Evolutionary conservation across 2,329 filamentous ascomycete species (phyloP), one percentile per base, ranked within the genome.

Genomic region (Xylaria sp.): DNA sequence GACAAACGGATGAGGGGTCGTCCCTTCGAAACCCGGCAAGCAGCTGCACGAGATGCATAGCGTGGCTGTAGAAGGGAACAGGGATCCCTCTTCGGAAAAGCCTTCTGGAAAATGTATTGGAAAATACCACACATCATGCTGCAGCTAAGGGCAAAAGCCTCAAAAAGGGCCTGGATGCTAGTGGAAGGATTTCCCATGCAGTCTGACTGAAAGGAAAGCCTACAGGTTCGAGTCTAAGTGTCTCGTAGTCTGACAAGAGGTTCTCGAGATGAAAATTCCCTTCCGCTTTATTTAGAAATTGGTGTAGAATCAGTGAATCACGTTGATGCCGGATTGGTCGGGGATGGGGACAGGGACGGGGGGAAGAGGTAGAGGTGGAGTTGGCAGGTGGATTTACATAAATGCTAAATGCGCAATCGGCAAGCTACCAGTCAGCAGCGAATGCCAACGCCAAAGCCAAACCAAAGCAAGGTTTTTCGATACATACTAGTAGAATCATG

Each of bases 31-130:
- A 67, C 61, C 64, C 60, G 68, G 68, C 64, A 67, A 64, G 41
- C 64, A 43, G 57, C 56, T 61, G 68, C 61, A 68, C 51, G 58
- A 43, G 64, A 64, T 68, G 68, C 64, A 70, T 63, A 54, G 25
- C 25, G 48, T 61, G 28, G 39, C 51, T 39, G 58, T 65, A 28
- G 59, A n/a, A 48, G 41, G 28, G 23, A 51, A 39, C 61, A 70
- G 56, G 68, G 68, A 55, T 64, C 28, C 7, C 20, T n/a, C n/a
- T 28, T 13, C 57, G 48, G 49, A 52, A 62, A 36, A 52, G 61
- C 54, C 57, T 70, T 55, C 61, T 70, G 56, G 61, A 64, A 67
- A 36, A 62, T 62, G 52, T 25, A 57, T 39, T 69, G 52, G 58
- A 62, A 56, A 52, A 56, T 33, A 20, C 39, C 18, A 58, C 15